These are phyloP conservation scores for Ascocoryne sarcoides DNA, from an alignment of 2,329 filamentous ascomycete genomes.

Conservation along the genomic window DNA sequence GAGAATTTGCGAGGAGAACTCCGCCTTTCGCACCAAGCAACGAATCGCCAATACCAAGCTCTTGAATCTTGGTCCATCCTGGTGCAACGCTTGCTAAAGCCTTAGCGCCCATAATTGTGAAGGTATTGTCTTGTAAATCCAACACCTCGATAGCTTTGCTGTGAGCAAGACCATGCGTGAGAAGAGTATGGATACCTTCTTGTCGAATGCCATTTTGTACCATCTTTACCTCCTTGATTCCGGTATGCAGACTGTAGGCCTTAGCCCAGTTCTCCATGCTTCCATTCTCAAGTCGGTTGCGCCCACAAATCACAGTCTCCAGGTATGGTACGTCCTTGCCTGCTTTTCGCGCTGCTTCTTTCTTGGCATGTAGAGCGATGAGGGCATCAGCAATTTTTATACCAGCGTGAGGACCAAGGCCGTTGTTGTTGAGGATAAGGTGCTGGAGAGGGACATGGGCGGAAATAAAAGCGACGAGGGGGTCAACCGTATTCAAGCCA, in stretches of 20 bases:
- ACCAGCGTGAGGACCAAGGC: slow-evolving; percentile 84
- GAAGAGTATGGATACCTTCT: slow-evolving; percentile 76
- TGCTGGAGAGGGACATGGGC: slow-evolving; percentile 85
- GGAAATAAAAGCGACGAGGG: slow-evolving; percentile 84
- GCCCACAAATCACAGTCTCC: slow-evolving; percentile 94
- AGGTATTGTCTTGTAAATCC: slow-evolving; percentile 96
- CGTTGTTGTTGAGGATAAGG: slow-evolving; percentile 97
- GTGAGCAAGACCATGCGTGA: slow-evolving; percentile 69
- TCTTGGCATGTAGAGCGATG: slow-evolving; percentile 72
- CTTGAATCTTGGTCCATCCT: slow-evolving; percentile 66
- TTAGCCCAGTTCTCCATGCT: slow-evolving; percentile 94
- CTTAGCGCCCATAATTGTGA: slow-evolving; percentile 70
- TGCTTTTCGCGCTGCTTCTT: slow-evolving; percentile 64
- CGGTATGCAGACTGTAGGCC: slow-evolving; percentile 72
- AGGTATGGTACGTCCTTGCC: slow-evolving; percentile 70
- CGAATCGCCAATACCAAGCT: slow-evolving; percentile 85
- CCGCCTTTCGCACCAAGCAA: slow-evolving; percentile 72
- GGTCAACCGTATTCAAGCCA: slow-evolving; percentile 87
- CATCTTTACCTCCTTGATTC: slow-evolving; percentile 86
- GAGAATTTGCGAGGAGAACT: slow-evolving; percentile 60
- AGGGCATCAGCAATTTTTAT: slow-evolving; percentile 84
- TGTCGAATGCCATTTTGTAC: slow-evolving; percentile 95
- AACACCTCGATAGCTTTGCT: slow-evolving; percentile 63
- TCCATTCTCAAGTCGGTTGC: slow-evolving; percentile 91
- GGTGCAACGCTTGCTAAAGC: slow-evolving; percentile 68